Evolutionary conservation across 2,329 filamentous ascomycete species (phyloP).

Genomic region (Blastomyces parvus): DNA sequence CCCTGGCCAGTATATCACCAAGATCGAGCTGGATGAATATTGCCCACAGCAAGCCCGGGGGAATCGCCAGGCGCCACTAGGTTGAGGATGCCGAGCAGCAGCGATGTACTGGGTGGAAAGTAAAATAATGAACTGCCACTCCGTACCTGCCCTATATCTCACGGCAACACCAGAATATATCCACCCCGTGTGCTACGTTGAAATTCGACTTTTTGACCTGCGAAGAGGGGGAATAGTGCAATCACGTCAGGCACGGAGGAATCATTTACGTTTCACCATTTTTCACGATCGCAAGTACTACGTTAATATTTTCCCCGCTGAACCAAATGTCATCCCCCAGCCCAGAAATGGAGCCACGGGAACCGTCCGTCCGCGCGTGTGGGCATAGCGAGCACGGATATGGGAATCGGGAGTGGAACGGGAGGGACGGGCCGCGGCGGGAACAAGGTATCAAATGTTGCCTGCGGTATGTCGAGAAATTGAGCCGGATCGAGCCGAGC

Average conservation of each 20-base stretch:
- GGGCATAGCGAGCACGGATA: background rate
- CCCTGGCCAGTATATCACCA: slow-evolving; percentile 73
- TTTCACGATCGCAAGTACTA: background rate
- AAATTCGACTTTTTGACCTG: background rate
- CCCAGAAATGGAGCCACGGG: background rate
- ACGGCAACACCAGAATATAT: background rate
- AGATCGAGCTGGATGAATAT: slow-evolving; percentile 68
- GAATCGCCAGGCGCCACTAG: background rate
- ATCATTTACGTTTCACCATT: background rate
- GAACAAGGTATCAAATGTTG: background rate
- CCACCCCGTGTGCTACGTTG: background rate
- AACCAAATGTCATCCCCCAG: background rate
- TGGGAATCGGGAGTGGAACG: background rate
- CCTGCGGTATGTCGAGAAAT: background rate
- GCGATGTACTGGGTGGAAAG: background rate
- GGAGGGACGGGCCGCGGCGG: no score
- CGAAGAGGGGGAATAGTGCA: background rate
- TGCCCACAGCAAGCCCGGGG: background rate
- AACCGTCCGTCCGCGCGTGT: background rate
- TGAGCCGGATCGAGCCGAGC: background rate
- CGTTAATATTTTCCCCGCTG: background rate
- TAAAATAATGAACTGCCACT: background rate
- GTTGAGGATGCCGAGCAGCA: background rate
- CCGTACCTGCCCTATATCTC: background rate
- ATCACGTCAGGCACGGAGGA: background rate